Evolutionary conservation across 176 grass and related monocot genomes (phyloP).

Genomic region (Oryza australiensis): DNA sequence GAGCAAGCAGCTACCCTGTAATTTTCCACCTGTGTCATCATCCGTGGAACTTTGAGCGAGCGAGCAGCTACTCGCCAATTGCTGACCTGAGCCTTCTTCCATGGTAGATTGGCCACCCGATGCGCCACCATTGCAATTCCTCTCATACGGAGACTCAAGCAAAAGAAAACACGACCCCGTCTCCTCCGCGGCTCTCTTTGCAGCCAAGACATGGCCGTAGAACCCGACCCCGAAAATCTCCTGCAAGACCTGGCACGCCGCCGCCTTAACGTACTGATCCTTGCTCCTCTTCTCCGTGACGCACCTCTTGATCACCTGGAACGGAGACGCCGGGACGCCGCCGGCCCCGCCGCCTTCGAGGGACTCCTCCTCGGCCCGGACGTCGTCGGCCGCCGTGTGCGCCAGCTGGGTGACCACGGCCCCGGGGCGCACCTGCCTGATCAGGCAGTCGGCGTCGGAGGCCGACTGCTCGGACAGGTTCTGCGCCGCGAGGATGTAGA

Average conservation of each 20-base stretch:
- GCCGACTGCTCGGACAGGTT: slow-evolving; percentile 84
- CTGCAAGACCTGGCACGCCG: slow-evolving; percentile 77
- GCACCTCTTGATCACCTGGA: slow-evolving; percentile 75
- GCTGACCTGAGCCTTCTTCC: slow-evolving; percentile 34
- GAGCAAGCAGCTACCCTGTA: slow-evolving; percentile 54
- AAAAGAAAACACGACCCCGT: slow-evolving; percentile 64
- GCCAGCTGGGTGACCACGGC: slow-evolving; percentile 76
- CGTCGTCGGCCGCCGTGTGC: slow-evolving; percentile 58
- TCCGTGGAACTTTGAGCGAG: slow-evolving; percentile 31
- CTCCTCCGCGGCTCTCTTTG: slow-evolving; percentile 82
- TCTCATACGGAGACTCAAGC: slow-evolving; percentile 88
- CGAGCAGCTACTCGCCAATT: slow-evolving; percentile 45
- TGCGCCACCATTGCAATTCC: slow-evolving; percentile 29
- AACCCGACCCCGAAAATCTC: slow-evolving; percentile 93
- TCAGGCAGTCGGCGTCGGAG: slow-evolving; percentile 61
- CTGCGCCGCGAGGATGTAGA: slow-evolving; percentile 85
- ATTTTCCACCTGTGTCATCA: slow-evolving; percentile 42
- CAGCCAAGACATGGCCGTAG: slow-evolving; percentile 84
- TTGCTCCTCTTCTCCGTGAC: slow-evolving; percentile 82
- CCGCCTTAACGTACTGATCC: slow-evolving; percentile 72
- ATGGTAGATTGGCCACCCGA: background rate
- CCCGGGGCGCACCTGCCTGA: slow-evolving; percentile 74
- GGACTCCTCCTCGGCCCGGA: slow-evolving; percentile 70
- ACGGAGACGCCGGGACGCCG: slow-evolving; percentile 67
- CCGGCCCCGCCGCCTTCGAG: slow-evolving; percentile 40